Conservation (phyloP, 1,284 basidiomycete species). For the Ganoderma resinaceum region DNA sequence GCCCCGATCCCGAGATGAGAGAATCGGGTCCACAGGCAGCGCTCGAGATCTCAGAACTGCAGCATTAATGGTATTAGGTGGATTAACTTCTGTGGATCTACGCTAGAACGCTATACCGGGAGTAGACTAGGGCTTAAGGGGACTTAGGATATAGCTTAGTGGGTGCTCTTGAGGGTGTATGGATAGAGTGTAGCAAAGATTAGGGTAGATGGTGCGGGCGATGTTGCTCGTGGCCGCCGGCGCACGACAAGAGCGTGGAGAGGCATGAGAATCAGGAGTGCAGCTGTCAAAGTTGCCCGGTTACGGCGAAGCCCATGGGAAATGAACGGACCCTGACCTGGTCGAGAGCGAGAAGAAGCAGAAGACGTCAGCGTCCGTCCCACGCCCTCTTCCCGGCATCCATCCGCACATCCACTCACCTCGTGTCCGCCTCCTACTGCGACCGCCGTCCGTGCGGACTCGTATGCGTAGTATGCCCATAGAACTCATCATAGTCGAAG, state of each 20-base stretch:
- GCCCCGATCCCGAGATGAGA: conserved; percentile 3
- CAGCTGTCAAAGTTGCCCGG: conserved; percentile 35
- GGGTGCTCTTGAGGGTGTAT: conserved; percentile 1
- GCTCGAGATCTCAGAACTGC: neutral
- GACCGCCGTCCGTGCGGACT: conserved; percentile 15
- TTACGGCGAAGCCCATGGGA: conserved; percentile 36
- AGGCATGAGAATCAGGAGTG: conserved; percentile 25
- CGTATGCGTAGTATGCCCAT: conserved; percentile 13
- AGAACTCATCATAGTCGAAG: conserved; percentile 20
- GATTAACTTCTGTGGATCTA: conserved; percentile 20
- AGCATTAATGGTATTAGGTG: conserved; percentile 4
- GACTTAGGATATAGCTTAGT: conserved; percentile 5
- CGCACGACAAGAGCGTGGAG: conserved; percentile 10
- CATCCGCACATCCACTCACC: conserved; percentile 10
- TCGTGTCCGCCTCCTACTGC: conserved; percentile 6
- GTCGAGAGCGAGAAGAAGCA: conserved; percentile 23
- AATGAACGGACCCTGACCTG: conserved; percentile 19
- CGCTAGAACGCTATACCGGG: conserved; percentile 18
- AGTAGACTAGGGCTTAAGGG: conserved; percentile 14
- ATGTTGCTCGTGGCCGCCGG: neutral
- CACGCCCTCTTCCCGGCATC: conserved; percentile 19
- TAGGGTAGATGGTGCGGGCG: conserved; percentile 7
- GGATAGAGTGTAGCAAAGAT: conserved; percentile 12
- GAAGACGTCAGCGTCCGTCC: conserved; percentile 12
- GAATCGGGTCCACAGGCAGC: neutral